These are phyloP conservation scores for Tilletiaria anomala DNA, from an alignment of 1,284 basidiomycete species.

Conservation along the genomic window DNA sequence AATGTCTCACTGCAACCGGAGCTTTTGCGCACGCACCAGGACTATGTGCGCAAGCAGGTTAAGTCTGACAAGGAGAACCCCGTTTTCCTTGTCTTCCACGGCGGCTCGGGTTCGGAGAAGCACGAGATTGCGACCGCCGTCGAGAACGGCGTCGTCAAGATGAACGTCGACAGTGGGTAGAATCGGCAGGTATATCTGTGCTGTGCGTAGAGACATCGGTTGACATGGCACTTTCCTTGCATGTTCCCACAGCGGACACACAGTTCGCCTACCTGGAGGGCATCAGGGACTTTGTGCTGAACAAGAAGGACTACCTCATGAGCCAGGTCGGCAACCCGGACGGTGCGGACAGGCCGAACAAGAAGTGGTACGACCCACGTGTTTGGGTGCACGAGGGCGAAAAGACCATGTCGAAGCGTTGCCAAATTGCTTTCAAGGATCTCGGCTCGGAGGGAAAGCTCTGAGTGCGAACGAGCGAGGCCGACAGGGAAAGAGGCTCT, in stretches of 20 bases:
- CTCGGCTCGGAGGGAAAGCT: slow-evolving; percentile 47
- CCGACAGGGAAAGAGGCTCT: too few relatives aligned
- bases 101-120: slow-evolving; percentile 92
- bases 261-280: slow-evolving; percentile 83
- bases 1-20: slow-evolving; percentile 76
- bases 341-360: slow-evolving; percentile 37
- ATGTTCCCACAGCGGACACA: too few relatives aligned
- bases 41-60: slow-evolving; percentile 58
- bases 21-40: slow-evolving; percentile 83
- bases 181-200: too few relatives aligned
- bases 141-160: slow-evolving; percentile 54
- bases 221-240: slow-evolving; percentile 1
- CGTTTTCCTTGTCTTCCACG: slow-evolving; percentile 98
- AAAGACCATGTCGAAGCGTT: slow-evolving; percentile 75
- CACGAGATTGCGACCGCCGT: slow-evolving; percentile 92
- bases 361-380: slow-evolving; percentile 46
- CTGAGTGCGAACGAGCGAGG: too few relatives aligned
- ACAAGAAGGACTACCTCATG: slow-evolving; percentile 39
- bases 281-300: slow-evolving; percentile 46
- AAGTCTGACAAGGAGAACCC: slow-evolving; percentile 48
- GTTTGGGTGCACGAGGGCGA: slow-evolving; percentile 98
- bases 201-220: too few relatives aligned
- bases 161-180: slow-evolving; percentile 41
- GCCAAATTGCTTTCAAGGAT: slow-evolving; percentile 81
- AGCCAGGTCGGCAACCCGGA: slow-evolving; percentile 39